Evolutionary conservation across 257 asterid genomes (phyloP), one percentile per base, ranked within the genome.

Genomic region (Eustoma russellianum): DNA sequence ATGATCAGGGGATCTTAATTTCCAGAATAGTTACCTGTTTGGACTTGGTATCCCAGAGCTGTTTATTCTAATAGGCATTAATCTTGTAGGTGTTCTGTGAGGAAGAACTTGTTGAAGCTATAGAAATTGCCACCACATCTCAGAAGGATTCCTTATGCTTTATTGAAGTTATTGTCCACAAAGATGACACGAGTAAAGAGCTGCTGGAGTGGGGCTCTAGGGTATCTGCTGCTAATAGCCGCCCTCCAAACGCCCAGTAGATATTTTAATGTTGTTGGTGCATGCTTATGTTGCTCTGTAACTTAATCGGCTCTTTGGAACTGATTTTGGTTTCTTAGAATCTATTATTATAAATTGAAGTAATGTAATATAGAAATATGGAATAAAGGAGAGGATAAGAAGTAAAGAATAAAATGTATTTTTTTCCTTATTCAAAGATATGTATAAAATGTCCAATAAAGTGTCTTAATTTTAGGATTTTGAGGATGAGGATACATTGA

Each of bases 191-290:
- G 1, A 87, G 96, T 82, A 87, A 87, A 76, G 96, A 83, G 52
- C 78, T 87, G 11, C 94, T 87, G 12, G 89, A 87, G 54, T 87
- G 94, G 94, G 96, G 94, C 6, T 83, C 96, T 12, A 74, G 93
- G 68, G 94, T 87, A 8, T 72, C 89, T 48, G 83, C 89, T 5
- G 93, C 96, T 30, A 87, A 83, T 57, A 69, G 85, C 72, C 89
- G 93, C 60, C 90, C 92, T 3, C 96, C 93, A 6, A 83, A 83
- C 41, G 87, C 94, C 53, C 96, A 81, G 74, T 87, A 72, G 69
- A 57, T 48, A 8, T n/a, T 15, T 8, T 12, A 4, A 15, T 52
- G 9, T 5, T 40, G n/a, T n/a, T 53, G 56, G 50, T 15, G 30
- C 16, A n/a, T 33, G 18, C 53, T 41, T 13, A 43, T 47, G 46